These are phyloP conservation scores for Tuber umbilicatum DNA, from an alignment of 495 filamentous ascomycete species.

Conservation along the genomic window DNA sequence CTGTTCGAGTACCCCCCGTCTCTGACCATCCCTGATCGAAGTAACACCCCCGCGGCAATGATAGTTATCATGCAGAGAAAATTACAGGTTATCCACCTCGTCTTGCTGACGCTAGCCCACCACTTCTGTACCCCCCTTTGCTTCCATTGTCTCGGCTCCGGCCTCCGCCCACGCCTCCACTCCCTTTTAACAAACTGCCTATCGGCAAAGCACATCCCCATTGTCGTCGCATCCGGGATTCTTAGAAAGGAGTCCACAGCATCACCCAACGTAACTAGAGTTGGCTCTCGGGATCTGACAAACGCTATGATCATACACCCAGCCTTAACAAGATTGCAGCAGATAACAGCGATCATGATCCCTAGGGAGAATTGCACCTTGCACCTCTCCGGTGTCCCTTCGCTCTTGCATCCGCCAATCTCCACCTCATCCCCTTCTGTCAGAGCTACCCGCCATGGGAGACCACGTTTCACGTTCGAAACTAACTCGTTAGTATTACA, in stretches of 20 bases:
- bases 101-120: neutral
- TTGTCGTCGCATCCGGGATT: constrained; percentile 44
- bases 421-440: neutral
- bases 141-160: neutral
- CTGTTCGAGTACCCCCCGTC: neutral
- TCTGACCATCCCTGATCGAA: neutral
- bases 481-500: neutral
- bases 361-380: constrained; percentile 42
- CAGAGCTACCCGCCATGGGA: neutral
- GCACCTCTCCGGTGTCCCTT: constrained; percentile 6
- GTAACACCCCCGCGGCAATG: neutral
- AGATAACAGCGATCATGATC: constrained; percentile 44
- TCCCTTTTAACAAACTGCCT: constrained; percentile 22
- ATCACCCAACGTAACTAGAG: constrained; percentile 51
- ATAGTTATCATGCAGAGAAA: neutral
- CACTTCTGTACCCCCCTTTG: neutral
- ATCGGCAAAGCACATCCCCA: constrained; percentile 39
- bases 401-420: constrained; percentile 7
- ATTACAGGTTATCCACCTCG: constrained; percentile 9
- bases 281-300: constrained; percentile 30
- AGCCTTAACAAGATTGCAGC: constrained; percentile 42
- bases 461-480: neutral
- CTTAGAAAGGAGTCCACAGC: constrained; percentile 49
- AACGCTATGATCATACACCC: constrained; percentile 38
- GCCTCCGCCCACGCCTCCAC: neutral